These are phyloP conservation scores for Plasmodium fragile DNA, from an alignment of 169 alveolate genomes.

Conservation along the genomic window DNA sequence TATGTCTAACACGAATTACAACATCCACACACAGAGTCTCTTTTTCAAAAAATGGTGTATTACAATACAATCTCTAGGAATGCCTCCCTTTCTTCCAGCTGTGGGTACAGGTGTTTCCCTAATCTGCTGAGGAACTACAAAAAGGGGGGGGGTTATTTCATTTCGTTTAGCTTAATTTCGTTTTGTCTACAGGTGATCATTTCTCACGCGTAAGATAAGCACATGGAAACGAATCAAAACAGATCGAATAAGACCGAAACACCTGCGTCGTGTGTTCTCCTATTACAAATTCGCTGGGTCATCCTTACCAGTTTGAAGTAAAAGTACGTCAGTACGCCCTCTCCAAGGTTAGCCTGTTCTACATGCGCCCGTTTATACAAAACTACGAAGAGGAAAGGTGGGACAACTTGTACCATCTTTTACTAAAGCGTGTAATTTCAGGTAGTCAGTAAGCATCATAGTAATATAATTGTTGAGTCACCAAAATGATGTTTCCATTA, in stretches of 20 bases:
- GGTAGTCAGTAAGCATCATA: not conserved
- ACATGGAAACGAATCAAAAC: not conserved
- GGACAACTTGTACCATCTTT: not conserved
- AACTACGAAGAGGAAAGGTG: slow-evolving; percentile 7
- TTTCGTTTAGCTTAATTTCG: not conserved
- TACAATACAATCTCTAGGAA: slow-evolving; percentile 68
- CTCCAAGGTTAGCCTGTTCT: slow-evolving; percentile 4
- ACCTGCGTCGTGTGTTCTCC: not conserved
- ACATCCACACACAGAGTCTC: not conserved
- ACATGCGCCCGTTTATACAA: not conserved
- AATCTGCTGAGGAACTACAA: slow-evolving; percentile 27
- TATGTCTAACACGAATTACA: not conserved
- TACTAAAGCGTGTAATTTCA: not conserved
- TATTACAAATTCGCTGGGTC: not conserved
- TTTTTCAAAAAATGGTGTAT: not conserved
- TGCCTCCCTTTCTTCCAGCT: slow-evolving; percentile 40
- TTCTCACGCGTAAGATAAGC: not conserved
- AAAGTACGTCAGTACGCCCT: slow-evolving; percentile 48
- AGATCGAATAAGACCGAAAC: not conserved
- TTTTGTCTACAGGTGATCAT: not conserved
- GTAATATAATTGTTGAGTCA: not conserved
- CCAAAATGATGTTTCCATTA: not conserved
- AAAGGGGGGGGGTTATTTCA: not conserved
- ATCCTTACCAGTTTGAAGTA: slow-evolving; percentile 58
- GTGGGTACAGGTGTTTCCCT: slow-evolving; percentile 54